These are phyloP conservation scores for Simmondsia chinensis DNA, from an alignment of 148 eudicot species.

Conservation along the genomic window DNA sequence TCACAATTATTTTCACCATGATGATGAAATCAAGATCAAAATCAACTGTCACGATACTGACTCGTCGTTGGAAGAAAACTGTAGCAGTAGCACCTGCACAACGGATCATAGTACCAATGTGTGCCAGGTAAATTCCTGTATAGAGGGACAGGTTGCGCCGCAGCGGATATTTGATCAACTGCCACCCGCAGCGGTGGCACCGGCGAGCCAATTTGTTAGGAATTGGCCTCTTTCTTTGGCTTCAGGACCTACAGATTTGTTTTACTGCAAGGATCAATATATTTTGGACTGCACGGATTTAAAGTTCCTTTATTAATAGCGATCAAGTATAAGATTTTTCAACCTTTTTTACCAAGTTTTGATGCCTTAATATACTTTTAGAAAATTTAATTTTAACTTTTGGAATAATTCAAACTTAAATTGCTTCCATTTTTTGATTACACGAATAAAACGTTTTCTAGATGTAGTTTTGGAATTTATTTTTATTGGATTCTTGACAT, in stretches of 20 bases:
- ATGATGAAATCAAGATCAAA: constrained; percentile 27
- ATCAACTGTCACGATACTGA: constrained; percentile 29
- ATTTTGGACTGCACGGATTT: constrained; percentile 18
- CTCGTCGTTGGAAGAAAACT: constrained; percentile 33
- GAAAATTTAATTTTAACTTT: too few relatives aligned
- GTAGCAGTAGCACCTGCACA: constrained; percentile 15
- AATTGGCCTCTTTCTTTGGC: neutral
- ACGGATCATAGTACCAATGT: constrained; percentile 2
- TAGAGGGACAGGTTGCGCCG: too few relatives aligned
- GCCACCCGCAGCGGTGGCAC: too few relatives aligned
- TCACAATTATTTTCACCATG: constrained; percentile 2
- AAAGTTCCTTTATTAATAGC: constrained; percentile 5
- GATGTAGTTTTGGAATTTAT: too few relatives aligned
- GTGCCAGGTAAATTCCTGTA: constrained; percentile 22
- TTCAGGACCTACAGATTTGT: neutral
- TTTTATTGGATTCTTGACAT: too few relatives aligned
- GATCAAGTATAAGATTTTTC: too few relatives aligned
- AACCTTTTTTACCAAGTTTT: too few relatives aligned
- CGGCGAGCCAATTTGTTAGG: too few relatives aligned
- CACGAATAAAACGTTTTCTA: too few relatives aligned
- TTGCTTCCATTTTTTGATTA: too few relatives aligned
- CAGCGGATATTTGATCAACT: constrained; percentile 19
- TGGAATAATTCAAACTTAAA: too few relatives aligned
- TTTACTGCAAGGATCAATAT: constrained; percentile 1
- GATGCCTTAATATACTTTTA: too few relatives aligned